Evolutionary conservation across 805 yeast species (phyloP), one percentile per base, ranked within the genome.

Genomic region (Zygotorulaspora danielsina): DNA sequence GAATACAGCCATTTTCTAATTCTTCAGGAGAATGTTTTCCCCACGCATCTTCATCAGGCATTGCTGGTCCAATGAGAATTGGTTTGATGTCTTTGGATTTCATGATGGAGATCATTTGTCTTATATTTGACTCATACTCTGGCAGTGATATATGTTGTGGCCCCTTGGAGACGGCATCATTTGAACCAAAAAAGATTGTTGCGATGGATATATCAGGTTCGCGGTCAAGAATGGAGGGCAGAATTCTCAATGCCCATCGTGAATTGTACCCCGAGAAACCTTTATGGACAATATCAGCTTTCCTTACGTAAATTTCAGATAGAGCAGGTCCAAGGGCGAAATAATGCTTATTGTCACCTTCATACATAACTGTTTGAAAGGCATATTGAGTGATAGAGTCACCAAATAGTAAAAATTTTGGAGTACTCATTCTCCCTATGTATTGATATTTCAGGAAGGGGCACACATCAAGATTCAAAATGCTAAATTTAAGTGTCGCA

Each of bases 191-290:
- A 55, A 83, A 87, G 2, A 87, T 64, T 8, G 79, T 75, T 42
- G 78, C 67, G 8, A 71, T 47, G 2, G 47, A 61, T 36, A 76
- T 63, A 5, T 51, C 65, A 33, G 73, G 61, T 45, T 79, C 84
- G 3, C 60, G 52, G 16, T 70, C 65, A 22, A 86, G 59, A 9
- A 81, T 63, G 29, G 67, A 61, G n/a, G 75, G 75, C 4, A 75
- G 51, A 4, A 84, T 49, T 33, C 67, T 61, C 7, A 67, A 53
- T 0, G 76, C 87, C 63, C 79, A 79, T 24, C 76, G 73, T 0
- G 88, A 64, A 49, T 73, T 84, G 64, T 84, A 88, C 0, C 97
- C 96, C 1, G 78, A 56, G 53, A 66, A 85, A 0, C 97, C 97
- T 42, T 95, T 67, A 28, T 75, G 79, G 1, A 87, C 53, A 2